These are phyloP conservation scores for Phallus indusiatus DNA, from an alignment of 768 basidiomycete species.

Conservation along the genomic window DNA sequence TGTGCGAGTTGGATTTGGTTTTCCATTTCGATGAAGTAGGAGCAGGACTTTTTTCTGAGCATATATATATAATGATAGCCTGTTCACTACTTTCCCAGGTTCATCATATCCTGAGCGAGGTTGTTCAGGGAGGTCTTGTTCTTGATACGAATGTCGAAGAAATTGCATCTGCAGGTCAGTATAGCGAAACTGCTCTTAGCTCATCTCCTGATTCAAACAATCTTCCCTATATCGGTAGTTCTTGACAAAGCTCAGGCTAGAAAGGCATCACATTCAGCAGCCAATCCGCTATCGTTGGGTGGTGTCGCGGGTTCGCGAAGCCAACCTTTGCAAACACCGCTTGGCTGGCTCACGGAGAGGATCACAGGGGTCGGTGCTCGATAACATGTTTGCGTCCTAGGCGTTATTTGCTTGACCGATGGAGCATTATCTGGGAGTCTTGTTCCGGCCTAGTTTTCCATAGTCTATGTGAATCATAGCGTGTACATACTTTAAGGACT, in stretches of 20 bases:
- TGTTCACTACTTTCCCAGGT: conserved; percentile 40
- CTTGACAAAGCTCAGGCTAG: conserved; percentile 61
- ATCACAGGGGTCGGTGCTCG: conserved; percentile 55
- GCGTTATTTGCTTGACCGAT: too few species aligned
- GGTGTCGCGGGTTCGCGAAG: conserved; percentile 49
- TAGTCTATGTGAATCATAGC: too few species aligned
- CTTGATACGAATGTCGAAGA: conserved; percentile 91
- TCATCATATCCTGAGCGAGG: conserved; percentile 90
- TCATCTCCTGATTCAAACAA: background rate
- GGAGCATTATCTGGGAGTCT: too few species aligned
- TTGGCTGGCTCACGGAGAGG: conserved; percentile 73
- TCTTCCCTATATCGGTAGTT: conserved; percentile 31
- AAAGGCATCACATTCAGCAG: conserved; percentile 69
- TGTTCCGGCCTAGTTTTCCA: too few species aligned
- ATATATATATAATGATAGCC: background rate
- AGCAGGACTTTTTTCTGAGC: background rate
- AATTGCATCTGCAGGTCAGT: conserved; percentile 61
- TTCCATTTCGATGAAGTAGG: conserved; percentile 97
- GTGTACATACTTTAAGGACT: background rate
- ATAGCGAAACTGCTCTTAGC: background rate
- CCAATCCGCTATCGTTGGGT: conserved; percentile 75
- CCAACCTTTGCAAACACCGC: conserved; percentile 54
- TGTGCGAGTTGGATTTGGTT: conserved; percentile 95
- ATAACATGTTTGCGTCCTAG: conserved; percentile 10
- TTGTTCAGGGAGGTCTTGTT: conserved; percentile 94